Base-by-base conservation (phyloP, 306 rosid genomes). In the Lupinus albus region DNA sequence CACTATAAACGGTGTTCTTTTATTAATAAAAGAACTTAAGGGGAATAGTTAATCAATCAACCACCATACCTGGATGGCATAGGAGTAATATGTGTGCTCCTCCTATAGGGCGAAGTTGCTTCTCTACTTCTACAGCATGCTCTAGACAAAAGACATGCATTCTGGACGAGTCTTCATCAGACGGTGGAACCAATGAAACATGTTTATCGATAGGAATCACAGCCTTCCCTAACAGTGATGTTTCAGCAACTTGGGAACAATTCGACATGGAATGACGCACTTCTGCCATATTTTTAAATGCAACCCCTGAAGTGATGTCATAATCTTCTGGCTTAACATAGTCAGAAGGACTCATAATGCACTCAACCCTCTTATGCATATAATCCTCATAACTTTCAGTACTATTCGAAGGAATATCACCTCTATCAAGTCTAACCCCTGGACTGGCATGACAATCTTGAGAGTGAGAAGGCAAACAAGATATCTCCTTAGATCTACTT, bases 81-180 rank as follows among this genome's bases (percentile, higher is more conserved):
- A 20, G 86, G 68, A 94, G 91, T 63, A 86, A 55, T 74, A 91
- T 83, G 66, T 88, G 79, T 48, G 86, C 96, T 70, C 99, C 97
- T 58, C 99, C 99, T 49, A 94, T 81, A 55, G 90, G 83, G 46
- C 81, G 87, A 76, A 94, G 97, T 80, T 80, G 95, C 85, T 91
- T 79, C 81, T 91, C 97, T 33, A 86, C 97, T 73, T 88, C 97
- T 67, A 74, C 76, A 25, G 99, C 99, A 81, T 94, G 99, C 84
- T 91, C n/a, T n/a, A n/a, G n/a, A n/a, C n/a, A n/a, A n/a, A n/a
- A n/a, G n/a, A n/a, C n/a, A n/a, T n/a, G n/a, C 99, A 88, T 74
- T 80, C 97, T 88, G 53, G 95, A 86, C 14, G 96, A 86, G 74
- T 94, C 97, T 47, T 86, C 88, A 11, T 94, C 91, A 35, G 84